These are phyloP conservation scores for Saposhnikovia divaricata DNA, from an alignment of 129 eudicot species.

Conservation along the genomic window DNA sequence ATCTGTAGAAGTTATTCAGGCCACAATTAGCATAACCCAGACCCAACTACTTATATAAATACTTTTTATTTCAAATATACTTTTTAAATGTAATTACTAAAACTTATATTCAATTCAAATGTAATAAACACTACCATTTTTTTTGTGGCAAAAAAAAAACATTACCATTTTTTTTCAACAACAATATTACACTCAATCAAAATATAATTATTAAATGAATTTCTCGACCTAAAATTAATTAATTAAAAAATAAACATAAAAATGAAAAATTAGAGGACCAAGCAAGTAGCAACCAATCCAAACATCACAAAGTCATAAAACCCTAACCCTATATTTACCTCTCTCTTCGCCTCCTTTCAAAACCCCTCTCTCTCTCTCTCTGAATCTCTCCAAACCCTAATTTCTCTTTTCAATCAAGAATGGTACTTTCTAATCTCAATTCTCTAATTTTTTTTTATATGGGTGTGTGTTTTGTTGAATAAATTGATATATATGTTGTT, in stretches of 20 bases:
- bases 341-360: slow-evolving; percentile 4
- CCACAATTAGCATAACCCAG: neutral
- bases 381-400: neutral
- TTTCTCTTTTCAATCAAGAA: neutral
- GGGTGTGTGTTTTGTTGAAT: neutral
- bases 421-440: neutral
- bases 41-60: neutral
- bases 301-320: neutral
- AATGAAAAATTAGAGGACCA: rapidly evolving
- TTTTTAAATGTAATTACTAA: no score
- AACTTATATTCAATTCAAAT: no score
- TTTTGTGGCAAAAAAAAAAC: no score
- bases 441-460: neutral
- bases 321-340: neutral
- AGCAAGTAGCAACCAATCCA: neutral
- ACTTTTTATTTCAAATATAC: no score
- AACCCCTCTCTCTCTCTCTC: neutral
- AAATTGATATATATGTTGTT: neutral
- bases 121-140: no score
- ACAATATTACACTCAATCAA: no score
- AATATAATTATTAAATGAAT: no score
- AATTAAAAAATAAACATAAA: no score
- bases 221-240: no score
- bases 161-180: no score
- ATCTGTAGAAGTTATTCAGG: no score